Conservation (phyloP, 2,329 filamentous ascomycete genomes). For the Colletotrichum cuscutae region DNA sequence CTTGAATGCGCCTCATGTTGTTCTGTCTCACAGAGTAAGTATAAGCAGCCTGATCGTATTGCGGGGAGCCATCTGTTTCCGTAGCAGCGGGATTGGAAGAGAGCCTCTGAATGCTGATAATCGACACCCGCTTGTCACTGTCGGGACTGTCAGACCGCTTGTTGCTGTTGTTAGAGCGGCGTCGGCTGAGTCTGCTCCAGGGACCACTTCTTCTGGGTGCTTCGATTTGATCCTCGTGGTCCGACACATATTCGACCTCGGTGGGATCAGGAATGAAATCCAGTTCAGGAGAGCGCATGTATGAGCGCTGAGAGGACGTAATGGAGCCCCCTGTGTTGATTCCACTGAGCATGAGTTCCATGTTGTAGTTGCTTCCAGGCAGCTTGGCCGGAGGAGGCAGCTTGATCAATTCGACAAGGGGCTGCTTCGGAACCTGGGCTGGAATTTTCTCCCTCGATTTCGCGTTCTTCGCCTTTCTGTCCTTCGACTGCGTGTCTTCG, state of each 20-base stretch:
- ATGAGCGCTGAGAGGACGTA: conserved; percentile 11
- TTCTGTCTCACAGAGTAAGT: conserved; percentile 14
- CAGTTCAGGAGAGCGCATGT: conserved; percentile 16
- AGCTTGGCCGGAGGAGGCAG: conserved; percentile 18
- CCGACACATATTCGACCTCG: conserved; percentile 23
- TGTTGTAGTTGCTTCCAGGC: conserved; percentile 17
- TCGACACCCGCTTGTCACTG: conserved; percentile 1
- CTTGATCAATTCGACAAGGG: background rate
- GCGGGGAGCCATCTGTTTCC: background rate
- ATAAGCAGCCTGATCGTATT: conserved; percentile 14
- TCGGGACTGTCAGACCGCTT: conserved; percentile 40
- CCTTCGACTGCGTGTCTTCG: background rate
- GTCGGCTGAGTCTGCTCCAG: conserved; percentile 5
- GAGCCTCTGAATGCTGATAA: background rate
- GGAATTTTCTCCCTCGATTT: background rate
- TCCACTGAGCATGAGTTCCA: conserved; percentile 10
- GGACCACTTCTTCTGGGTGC: conserved; percentile 19
- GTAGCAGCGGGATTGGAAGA: background rate
- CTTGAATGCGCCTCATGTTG: conserved; percentile 13
- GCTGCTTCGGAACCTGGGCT: background rate
- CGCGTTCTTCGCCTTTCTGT: background rate
- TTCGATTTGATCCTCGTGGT: conserved; percentile 18
- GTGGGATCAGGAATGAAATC: conserved; percentile 20
- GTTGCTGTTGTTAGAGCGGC: conserved; percentile 56
- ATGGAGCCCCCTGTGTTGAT: conserved; percentile 11